Evolutionary conservation across 2,329 filamentous ascomycete species (phyloP).

Genomic region (Epichloe uncinata): DNA sequence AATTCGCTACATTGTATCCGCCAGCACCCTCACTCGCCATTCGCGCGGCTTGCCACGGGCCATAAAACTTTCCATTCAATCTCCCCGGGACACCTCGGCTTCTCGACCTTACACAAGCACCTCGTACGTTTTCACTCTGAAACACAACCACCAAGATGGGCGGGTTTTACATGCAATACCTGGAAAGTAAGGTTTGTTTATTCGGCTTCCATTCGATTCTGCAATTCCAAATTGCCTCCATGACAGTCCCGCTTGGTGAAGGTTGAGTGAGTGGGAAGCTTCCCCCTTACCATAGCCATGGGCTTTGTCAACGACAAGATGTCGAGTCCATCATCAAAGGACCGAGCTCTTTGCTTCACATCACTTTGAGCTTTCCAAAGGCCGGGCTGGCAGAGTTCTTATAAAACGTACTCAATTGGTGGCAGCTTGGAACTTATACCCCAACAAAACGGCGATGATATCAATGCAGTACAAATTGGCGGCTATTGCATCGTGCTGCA

Average conservation of each 20-base stretch:
- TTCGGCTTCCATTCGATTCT: background rate
- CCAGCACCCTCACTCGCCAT: background rate
- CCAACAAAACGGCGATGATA: background rate
- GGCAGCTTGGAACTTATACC: background rate
- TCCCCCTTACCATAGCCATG: too few species aligned
- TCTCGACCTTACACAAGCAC: slow-evolving; percentile 1
- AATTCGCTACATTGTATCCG: background rate
- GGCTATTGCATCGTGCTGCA: slow-evolving; percentile 1
- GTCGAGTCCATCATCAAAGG: background rate
- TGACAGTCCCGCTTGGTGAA: background rate
- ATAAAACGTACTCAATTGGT: background rate
- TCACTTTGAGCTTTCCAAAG: background rate
- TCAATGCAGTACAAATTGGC: background rate
- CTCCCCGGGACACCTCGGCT: slow-evolving; percentile 7
- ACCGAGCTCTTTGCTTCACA: background rate
- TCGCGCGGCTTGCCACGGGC: slow-evolving; percentile 1
- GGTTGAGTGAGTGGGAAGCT: too few species aligned
- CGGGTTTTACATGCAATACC: slow-evolving; percentile 59
- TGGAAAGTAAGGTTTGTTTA: slow-evolving; percentile 50
- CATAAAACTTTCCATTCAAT: slow-evolving; percentile 8
- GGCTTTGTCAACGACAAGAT: too few species aligned
- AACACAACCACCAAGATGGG: slow-evolving; percentile 33
- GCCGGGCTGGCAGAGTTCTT: background rate
- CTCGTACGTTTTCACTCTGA: slow-evolving; percentile 12
- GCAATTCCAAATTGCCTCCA: background rate